Conservation (phyloP, 805 yeast genomes). For the Metschnikowia peoriensis region DNA sequence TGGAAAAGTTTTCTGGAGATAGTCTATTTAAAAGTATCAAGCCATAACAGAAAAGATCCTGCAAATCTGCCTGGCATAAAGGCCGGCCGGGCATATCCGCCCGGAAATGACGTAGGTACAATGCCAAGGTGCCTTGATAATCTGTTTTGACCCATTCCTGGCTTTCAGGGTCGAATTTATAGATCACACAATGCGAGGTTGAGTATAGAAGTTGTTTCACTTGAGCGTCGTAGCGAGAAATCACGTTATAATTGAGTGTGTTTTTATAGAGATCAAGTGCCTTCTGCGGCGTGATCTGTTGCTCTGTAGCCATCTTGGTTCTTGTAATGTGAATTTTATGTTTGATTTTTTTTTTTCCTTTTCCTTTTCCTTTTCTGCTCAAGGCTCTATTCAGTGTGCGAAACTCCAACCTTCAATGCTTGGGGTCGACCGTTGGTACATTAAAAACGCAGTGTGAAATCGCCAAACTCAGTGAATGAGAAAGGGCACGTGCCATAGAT, state of each 20-base stretch:
- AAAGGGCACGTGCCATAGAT: no score
- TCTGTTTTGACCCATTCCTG: conserved; percentile 73
- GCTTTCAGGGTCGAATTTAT: conserved; percentile 53
- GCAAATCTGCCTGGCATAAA: conserved; percentile 26
- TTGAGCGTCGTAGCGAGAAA: conserved; percentile 72
- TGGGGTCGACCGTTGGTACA: no score
- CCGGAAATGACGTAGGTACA: conserved; percentile 53
- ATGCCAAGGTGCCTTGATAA: conserved; percentile 65
- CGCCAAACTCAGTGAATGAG: no score
- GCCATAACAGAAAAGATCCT: conserved; percentile 59
- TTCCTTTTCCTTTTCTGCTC: no score
- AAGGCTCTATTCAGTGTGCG: no score
- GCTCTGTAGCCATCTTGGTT: conserved; percentile 22
- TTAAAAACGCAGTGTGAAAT: no score
- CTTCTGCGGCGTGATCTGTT: conserved; percentile 41
- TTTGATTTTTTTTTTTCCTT: not conserved
- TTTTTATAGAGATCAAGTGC: conserved; percentile 63
- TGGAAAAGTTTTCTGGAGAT: conserved; percentile 67
- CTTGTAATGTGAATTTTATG: not conserved
- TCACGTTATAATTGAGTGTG: conserved; percentile 72
- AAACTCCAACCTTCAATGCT: no score
- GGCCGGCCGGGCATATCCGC: conserved; percentile 22
- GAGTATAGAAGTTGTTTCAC: conserved; percentile 65
- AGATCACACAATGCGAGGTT: conserved; percentile 71
- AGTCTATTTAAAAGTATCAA: conserved; percentile 65